These are phyloP conservation scores for Emiliania huxleyi DNA, from an alignment of 78 protist genomes.

Conservation along the genomic window DNA sequence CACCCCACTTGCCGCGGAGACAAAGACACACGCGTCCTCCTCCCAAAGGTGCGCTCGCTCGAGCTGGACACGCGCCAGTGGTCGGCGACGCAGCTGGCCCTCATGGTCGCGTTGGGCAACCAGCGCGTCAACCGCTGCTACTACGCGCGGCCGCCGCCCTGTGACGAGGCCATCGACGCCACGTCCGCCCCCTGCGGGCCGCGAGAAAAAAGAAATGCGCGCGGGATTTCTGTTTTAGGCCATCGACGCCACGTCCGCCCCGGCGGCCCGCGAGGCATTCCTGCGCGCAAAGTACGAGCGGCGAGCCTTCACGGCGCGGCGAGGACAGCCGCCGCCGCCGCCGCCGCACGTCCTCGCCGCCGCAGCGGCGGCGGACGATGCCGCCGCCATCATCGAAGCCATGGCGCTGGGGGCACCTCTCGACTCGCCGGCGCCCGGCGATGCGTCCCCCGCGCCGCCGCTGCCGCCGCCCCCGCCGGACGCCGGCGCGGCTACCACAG, in stretches of 20 bases:
- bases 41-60: conserved; percentile 37
- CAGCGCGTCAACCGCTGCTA: not conserved
- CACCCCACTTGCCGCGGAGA: too few relatives aligned
- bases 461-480: too few relatives aligned
- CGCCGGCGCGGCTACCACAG: too few relatives aligned
- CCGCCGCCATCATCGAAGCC: too few relatives aligned
- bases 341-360: too few relatives aligned
- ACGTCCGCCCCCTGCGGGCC: too few relatives aligned
- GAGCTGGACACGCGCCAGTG: not conserved
- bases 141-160: too few relatives aligned
- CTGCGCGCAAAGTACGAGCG: not conserved
- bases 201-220: not conserved
- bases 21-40: not conserved
- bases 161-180: too few relatives aligned
- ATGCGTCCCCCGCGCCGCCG: too few relatives aligned
- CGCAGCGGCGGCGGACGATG: not conserved
- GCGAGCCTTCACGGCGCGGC: not conserved
- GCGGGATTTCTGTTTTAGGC: not conserved
- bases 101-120: not conserved
- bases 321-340: not conserved
- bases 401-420: too few relatives aligned
- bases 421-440: too few relatives aligned
- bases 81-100: not conserved
- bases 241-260: not conserved
- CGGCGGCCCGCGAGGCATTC: not conserved